Conservation (phyloP, 2,329 filamentous ascomycete genomes). For the Coleophoma cylindrospora region DNA sequence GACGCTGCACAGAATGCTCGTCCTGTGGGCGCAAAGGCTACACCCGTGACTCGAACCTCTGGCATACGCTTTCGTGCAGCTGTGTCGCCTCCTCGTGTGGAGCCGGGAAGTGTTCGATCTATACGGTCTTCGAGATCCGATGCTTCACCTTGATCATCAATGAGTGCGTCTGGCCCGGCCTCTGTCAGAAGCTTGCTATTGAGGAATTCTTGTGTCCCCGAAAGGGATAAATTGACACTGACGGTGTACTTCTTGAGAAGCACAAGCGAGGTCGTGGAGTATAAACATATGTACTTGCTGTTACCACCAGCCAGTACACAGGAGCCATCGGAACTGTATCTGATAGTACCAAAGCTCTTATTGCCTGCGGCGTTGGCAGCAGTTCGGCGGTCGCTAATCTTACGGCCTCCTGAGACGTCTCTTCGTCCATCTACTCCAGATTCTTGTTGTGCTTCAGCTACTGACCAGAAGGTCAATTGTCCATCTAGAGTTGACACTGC, state of each 20-base stretch:
- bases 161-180: constrained; percentile 75
- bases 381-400: constrained; percentile 79
- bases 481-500: constrained; percentile 91
- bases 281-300: constrained; percentile 98
- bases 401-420: constrained; percentile 89
- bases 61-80: constrained; percentile 71
- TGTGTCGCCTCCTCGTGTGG: constrained; percentile 77
- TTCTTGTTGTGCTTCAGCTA: constrained; percentile 82
- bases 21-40: constrained; percentile 85
- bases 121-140: constrained; percentile 84
- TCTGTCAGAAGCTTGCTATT: constrained; percentile 91
- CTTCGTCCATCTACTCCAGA: constrained; percentile 83
- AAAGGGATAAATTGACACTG: constrained; percentile 89
- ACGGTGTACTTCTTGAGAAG: constrained; percentile 94
- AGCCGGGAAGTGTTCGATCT: constrained; percentile 76
- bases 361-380: constrained; percentile 87
- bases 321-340: constrained; percentile 87
- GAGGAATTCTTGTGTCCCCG: constrained; percentile 94
- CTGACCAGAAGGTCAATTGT: constrained; percentile 90
- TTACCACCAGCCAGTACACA: constrained; percentile 89
- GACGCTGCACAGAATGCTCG: constrained; percentile 90
- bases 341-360: constrained; percentile 83
- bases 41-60: constrained; percentile 77
- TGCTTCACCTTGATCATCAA: constrained; percentile 83
- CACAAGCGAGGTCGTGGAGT: constrained; percentile 89